Evolutionary conservation across 495 filamentous ascomycete genomes (phyloP).

Genomic region (Thozetella sp.): DNA sequence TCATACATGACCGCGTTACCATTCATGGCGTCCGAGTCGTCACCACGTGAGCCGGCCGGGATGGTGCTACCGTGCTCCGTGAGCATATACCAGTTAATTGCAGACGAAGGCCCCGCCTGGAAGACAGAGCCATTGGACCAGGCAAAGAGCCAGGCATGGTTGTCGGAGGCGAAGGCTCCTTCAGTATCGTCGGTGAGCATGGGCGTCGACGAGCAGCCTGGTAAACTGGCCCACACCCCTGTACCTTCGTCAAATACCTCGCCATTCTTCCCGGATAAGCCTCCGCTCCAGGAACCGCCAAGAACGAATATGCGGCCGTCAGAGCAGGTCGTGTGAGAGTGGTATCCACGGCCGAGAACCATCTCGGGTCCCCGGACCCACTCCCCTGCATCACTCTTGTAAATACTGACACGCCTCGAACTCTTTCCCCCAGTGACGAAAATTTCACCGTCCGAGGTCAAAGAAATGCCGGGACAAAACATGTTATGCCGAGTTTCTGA

Average conservation of each 20-base stretch:
- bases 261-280: too few relatives aligned
- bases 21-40: slow-evolving; percentile 47
- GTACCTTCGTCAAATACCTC: too few relatives aligned
- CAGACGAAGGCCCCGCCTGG: slow-evolving; percentile 57
- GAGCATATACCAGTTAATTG: slow-evolving; percentile 62
- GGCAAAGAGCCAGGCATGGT: slow-evolving; percentile 64
- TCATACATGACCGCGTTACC: too few relatives aligned
- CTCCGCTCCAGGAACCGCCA: slow-evolving; percentile 59
- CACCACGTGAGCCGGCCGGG: slow-evolving; percentile 30
- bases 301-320: slow-evolving; percentile 62
- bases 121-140: slow-evolving; percentile 58
- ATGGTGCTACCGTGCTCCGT: slow-evolving; percentile 34
- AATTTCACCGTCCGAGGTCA: slow-evolving; percentile 50
- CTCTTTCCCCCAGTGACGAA: slow-evolving; percentile 55
- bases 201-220: slow-evolving; percentile 34
- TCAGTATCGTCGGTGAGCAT: slow-evolving; percentile 54
- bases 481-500: slow-evolving; percentile 51
- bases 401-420: slow-evolving; percentile 47
- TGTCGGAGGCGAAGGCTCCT: slow-evolving; percentile 50
- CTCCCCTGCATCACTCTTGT: slow-evolving; percentile 23
- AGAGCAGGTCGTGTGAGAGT: slow-evolving; percentile 49
- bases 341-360: slow-evolving; percentile 58
- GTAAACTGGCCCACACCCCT: too few relatives aligned
- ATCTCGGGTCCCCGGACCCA: slow-evolving; percentile 40
- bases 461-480: slow-evolving; percentile 64